Percentiles rank a stretch among this genome's conserved stretches.
phyloP scores from a whole-genome alignment of 2,329 filamentous ascomycete species.

The Pseudocercospora cruenta region DNA sequence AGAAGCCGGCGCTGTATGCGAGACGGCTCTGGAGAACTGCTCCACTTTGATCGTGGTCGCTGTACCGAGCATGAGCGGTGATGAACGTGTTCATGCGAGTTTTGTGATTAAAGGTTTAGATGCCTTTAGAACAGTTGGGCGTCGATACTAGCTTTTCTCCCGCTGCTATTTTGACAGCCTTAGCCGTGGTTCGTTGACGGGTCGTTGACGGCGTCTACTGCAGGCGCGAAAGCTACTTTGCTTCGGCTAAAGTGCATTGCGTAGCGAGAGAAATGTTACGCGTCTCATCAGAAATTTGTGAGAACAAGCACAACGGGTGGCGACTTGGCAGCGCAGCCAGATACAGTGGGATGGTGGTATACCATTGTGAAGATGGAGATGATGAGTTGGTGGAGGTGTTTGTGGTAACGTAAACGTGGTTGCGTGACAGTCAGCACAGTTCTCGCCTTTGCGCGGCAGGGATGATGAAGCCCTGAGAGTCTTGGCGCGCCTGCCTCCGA shows the following conservation, averaged over 20 bases:
- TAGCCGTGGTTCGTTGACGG: neutral
- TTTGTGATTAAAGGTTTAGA: neutral
- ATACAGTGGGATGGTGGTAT: neutral
- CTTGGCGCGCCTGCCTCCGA: neutral
- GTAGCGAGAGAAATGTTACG: neutral
- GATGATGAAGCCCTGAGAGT: neutral
- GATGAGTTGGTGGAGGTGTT: neutral
- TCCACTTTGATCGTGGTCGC: neutral
- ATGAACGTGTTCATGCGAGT: slow-evolving; percentile 4
- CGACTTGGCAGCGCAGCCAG: neutral
- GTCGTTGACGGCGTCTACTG: slow-evolving; percentile 5
- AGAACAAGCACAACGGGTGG: neutral
- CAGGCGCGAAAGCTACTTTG: slow-evolving; percentile 5
- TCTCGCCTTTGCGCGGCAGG: neutral
- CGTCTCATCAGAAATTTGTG: neutral
- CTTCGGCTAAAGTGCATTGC: slow-evolving; percentile 5
- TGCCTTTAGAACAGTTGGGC: neutral
- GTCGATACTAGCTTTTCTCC: neutral
- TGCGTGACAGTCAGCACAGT: neutral
- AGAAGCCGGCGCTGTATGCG: slow-evolving; percentile 4
- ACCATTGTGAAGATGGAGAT: neutral
- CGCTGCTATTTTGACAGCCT: slow-evolving; percentile 6
- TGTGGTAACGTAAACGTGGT: neutral
- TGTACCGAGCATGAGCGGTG: slow-evolving; percentile 5
- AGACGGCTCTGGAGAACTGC: neutral